Evolutionary conservation across 2,329 filamentous ascomycete genomes (phyloP), one percentile per base, ranked within the genome.

Genomic region (Apiospora koreana): DNA sequence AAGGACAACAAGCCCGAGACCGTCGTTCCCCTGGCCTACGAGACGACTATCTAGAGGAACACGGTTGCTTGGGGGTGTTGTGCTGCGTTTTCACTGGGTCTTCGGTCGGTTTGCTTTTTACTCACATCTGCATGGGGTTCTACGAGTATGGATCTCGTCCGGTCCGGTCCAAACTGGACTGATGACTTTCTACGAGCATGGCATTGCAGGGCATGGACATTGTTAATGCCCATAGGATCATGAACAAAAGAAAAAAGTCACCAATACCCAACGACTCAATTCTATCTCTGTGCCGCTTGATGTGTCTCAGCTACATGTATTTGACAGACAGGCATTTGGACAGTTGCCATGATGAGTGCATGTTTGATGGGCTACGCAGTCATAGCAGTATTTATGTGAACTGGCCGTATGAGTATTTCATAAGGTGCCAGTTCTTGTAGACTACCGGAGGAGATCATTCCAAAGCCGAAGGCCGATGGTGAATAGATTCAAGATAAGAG

Each of bases 1-100:
- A 91, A 91, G 86, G 92, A 94, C 83, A 93, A 94, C 88, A 88
- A 91, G 83, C 94, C 95, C 75, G 94, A 98, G 91, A 98, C 93
- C 79, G 91, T 98, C 80, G 91, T 91, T 74, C 94, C 95, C 79
- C 89, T 98, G 79, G 86, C 96, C 81, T 99, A 98, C 91, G 96
- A 98, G 90, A 99, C 96, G 80, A 95, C 94, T 82, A 98, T 99
- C 86, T 99, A 96, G 54, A 62, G 54, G 54, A 38, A 62, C 28
- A 38, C 54, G 54, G 54, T 38, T 62, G 54, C 54, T 62, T 62
- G 54, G 54, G 91, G 76, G 73, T 72, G 72, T 71, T 72, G 65
- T 65, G 72, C 68, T 67, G 70, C 73, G 74, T 77, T 75, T 77
- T 77, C 73, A 75, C 74, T 77, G 76, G 66, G 66, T 68, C 66